phyloP scores from a whole-genome alignment of 805 yeast species.

The Brettanomyces naardenensis region DNA sequence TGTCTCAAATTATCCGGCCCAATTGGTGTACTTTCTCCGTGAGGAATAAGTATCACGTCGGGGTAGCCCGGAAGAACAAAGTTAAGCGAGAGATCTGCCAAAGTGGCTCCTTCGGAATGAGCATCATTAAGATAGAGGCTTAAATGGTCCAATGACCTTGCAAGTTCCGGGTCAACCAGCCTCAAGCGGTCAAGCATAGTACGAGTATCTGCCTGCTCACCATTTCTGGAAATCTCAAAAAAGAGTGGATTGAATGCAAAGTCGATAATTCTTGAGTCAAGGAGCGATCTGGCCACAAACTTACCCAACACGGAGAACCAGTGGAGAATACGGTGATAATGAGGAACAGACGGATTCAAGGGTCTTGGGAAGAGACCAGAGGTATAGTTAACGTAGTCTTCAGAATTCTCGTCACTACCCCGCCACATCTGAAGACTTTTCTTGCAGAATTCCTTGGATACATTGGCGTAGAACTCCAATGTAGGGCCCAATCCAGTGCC shows the following conservation, averaged over 20 bases:
- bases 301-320: conserved; percentile 67
- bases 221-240: conserved; percentile 46
- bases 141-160: conserved; percentile 48
- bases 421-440: conserved; percentile 66
- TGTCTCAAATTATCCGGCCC: conserved; percentile 43
- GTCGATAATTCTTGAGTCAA: conserved; percentile 86
- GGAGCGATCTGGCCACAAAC: conserved; percentile 76
- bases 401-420: conserved; percentile 11
- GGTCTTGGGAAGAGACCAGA: conserved; percentile 76
- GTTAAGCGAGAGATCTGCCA: conserved; percentile 50
- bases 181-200: conserved; percentile 30
- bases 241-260: conserved; percentile 67
- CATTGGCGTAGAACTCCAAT: conserved; percentile 78
- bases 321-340: conserved; percentile 35
- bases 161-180: conserved; percentile 50
- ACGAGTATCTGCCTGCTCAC: neutral
- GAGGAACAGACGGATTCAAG: conserved; percentile 19
- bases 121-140: conserved; percentile 29
- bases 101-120: conserved; percentile 21
- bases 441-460: conserved; percentile 65
- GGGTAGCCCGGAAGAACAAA: conserved; percentile 77
- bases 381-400: conserved; percentile 29
- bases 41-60: conserved; percentile 44
- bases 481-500: conserved; percentile 99
- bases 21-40: conserved; percentile 48